Conservation (phyloP, 306 rosid species). For the Morella rubra region DNA sequence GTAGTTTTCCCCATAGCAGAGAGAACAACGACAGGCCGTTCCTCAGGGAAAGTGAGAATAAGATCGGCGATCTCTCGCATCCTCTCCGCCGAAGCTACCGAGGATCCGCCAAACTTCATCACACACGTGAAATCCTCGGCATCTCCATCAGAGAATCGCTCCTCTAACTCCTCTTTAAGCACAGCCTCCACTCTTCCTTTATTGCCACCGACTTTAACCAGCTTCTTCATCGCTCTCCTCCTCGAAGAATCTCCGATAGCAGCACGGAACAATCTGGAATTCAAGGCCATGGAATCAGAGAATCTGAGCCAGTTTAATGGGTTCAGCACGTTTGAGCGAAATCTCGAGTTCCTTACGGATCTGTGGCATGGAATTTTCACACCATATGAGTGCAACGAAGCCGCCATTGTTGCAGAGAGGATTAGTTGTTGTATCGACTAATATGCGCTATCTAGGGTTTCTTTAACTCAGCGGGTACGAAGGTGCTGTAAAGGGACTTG, state of each 20-base stretch:
- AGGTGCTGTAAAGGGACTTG: no score
- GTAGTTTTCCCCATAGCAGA: constrained; percentile 98
- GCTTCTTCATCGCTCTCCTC: neutral
- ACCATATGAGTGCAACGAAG: constrained; percentile 19
- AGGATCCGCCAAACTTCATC: constrained; percentile 98
- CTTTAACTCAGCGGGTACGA: neutral
- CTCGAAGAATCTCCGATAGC: constrained; percentile 15
- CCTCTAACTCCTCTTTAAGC: constrained; percentile 34
- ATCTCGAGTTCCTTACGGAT: neutral
- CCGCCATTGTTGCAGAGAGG: constrained; percentile 20
- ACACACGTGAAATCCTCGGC: constrained; percentile 61
- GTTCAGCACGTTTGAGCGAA: neutral
- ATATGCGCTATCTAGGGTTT: constrained; percentile 4
- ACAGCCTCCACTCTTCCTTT: constrained; percentile 15
- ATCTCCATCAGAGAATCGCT: constrained; percentile 27
- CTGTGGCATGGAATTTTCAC: constrained; percentile 10
- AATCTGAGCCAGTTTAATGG: neutral
- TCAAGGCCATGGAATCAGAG: neutral
- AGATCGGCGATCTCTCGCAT: constrained; percentile 83
- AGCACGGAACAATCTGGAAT: neutral
- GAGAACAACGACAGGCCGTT: constrained; percentile 81
- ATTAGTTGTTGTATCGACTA: neutral
- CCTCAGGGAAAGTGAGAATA: constrained; percentile 70
- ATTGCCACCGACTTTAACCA: neutral
- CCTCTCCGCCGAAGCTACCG: constrained; percentile 73